phyloP scores from a whole-genome alignment of 495 filamentous ascomycete genomes.

The Penicillium salamii region DNA sequence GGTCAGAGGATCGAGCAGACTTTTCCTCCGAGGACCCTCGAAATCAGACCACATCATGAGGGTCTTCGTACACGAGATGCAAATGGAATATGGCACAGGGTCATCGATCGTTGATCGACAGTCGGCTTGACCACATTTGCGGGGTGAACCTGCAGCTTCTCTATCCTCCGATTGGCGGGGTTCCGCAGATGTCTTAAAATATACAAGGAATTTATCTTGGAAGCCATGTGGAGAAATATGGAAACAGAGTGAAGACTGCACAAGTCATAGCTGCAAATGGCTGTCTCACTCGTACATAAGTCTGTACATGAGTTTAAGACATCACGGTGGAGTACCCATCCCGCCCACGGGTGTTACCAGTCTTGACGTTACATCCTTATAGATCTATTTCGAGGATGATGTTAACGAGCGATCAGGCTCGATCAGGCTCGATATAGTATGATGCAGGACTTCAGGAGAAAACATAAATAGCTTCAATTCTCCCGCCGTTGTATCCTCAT shows the following conservation, averaged over 20 bases:
- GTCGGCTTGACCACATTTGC: background rate
- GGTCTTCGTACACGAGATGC: background rate
- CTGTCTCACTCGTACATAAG: background rate
- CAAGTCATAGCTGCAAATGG: background rate
- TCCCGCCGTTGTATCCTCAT: background rate
- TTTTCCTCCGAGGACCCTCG: background rate
- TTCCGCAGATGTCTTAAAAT: constrained; percentile 2
- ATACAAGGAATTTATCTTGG: background rate
- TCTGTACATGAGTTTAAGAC: background rate
- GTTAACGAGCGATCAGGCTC: background rate
- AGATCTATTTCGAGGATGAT: background rate
- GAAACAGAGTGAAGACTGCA: background rate
- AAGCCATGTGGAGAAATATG: background rate
- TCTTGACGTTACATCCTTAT: background rate
- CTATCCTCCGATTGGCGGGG: background rate
- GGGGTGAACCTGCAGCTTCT: background rate
- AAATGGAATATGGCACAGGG: background rate
- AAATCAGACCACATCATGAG: background rate
- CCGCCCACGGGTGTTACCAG: background rate
- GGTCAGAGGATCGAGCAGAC: too few species aligned
- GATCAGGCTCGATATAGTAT: background rate
- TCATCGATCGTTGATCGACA: background rate
- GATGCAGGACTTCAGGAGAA: background rate
- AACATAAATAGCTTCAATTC: background rate
- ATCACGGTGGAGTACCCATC: background rate